Evolutionary conservation across 2,329 filamentous ascomycete genomes (phyloP).

Genomic region (Didymella arachidicola): DNA sequence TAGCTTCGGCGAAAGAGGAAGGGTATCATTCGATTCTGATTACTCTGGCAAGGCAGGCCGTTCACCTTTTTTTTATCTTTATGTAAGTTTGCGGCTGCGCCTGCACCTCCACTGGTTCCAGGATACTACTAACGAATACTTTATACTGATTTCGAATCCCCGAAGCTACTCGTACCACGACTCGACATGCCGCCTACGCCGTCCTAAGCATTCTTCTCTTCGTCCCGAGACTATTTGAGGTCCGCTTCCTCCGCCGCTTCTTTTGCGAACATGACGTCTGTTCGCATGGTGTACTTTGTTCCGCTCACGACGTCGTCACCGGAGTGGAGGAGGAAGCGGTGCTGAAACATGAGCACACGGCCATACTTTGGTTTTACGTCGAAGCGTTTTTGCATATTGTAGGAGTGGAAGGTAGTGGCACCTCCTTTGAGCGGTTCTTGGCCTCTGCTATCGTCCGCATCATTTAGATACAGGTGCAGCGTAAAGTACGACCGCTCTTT

Average conservation of each 20-base stretch:
- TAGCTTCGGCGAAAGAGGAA: conserved; percentile 52
- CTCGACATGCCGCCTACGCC: not conserved
- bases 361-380: conserved; percentile 61
- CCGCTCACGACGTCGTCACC: conserved; percentile 64
- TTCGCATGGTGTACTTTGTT: conserved; percentile 63
- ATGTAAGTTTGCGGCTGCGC: conserved; percentile 55
- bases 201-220: not conserved
- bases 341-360: conserved; percentile 65
- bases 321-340: conserved; percentile 60
- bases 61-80: conserved; percentile 64
- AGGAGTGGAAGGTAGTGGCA: conserved; percentile 61
- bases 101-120: conserved; percentile 18
- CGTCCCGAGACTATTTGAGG: not conserved
- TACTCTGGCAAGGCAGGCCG: conserved; percentile 83
- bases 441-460: conserved; percentile 44
- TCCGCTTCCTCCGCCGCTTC: conserved; percentile 27
- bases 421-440: conserved; percentile 58
- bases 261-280: conserved; percentile 62
- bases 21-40: conserved; percentile 90
- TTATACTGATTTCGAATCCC: not conserved
- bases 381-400: conserved; percentile 42
- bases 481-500: conserved; percentile 62
- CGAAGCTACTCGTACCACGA: not conserved
- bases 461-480: conserved; percentile 64
- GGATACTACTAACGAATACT: conserved; percentile 54